Base-by-base conservation (phyloP, 805 yeast genomes). In the Metahyphopichia silvanorum region DNA sequence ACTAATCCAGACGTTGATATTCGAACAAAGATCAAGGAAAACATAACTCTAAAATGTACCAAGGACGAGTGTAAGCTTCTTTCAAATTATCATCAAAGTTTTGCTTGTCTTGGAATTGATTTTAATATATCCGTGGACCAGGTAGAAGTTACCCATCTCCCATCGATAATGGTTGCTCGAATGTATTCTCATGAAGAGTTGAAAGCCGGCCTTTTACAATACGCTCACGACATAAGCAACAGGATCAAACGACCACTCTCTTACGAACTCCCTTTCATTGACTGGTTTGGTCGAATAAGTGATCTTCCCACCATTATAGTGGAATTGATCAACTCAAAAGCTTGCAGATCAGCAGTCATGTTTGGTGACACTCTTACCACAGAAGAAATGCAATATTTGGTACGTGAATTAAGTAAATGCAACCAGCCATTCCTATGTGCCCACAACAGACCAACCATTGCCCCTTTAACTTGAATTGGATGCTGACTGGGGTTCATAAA, bases 381-480 rank as follows among this genome's bases (percentile, higher is more conserved):
- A 2, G 37, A 32, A 0, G 73, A 79, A 32, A 79, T 86, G 55
- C 38, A 43, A 5, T 26, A 49, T 1, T 44, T 85, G 15, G 44
- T 86, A 0, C 21, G 29, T 1, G 39, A 55, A 1, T 60, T 86
- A 18, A 42, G 63, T 0, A 15, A 33, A 3, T 85, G 95, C 46
- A 45, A 57, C 10, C 54, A 67, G 13, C 94, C 95, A 0, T 82
- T 84, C 42, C 78, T 73, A 34, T 87, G 95, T 63, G 95, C 95
- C 0, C 95, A 86, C 53, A 95, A 95, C 0, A 57, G 95, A 35
- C 94, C 95, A 0, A 74, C 87, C 0, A 51, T 82, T 9, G 70
- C 77, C 1, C 88, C 89, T 0, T 38, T 77, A 3, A 56, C 57
- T 20, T 11, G n/a, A 21, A 21, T 11, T 21, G 23, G n/a, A 21